Base-by-base conservation (phyloP, 192 early-diverging fungal species). In the Lobosporangium transversale region DNA sequence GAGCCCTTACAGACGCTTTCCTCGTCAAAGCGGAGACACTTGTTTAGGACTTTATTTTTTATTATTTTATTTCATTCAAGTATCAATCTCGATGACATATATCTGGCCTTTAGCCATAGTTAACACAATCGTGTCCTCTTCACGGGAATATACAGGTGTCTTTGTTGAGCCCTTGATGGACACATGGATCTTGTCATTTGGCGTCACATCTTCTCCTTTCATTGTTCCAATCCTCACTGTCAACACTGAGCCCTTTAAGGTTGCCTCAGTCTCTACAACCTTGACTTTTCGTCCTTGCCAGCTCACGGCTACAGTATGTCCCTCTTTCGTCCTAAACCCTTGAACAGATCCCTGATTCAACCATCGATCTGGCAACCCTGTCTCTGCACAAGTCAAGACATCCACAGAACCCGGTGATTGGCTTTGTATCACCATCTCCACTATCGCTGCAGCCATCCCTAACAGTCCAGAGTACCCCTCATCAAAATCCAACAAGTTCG, bases 341-440 rank as follows among this genome's bases (percentile, higher is more conserved):
- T 50, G 30, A 15, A 76, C 44, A 3, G 40, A 45, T 37, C 64
- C 58, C n/a, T 43, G 47, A 14, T 23, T 27, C 17, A 67, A 33
- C 71, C 64, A 76, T 10, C 53, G 53, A 14, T 49, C 47, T 4
- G 73, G 73, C 14, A 76, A n/a, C 14, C 69, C 60, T 1, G 4
- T 48, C 45, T 66, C 53, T 6, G 53, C 53, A 48, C 10, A 31
- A 1, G 44, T 32, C 58, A 66, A 54, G 30, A 76, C 50, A 26
- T 62, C 53, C n/a, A 76, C 44, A n/a, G 23, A 45, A 4, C 59
- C 59, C 3, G 65, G 43, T 4, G 30, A 35, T 10, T 11, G 73
- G 45, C 47, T 67, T 43, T 76, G 73, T 8, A 76, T 54, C 26
- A 76, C 17, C 73, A 67, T 58, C 65, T 76, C 73, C 21, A 76